Evolutionary conservation across 169 alveolate species (phyloP).

Genomic region (Blepharisma undulans): DNA sequence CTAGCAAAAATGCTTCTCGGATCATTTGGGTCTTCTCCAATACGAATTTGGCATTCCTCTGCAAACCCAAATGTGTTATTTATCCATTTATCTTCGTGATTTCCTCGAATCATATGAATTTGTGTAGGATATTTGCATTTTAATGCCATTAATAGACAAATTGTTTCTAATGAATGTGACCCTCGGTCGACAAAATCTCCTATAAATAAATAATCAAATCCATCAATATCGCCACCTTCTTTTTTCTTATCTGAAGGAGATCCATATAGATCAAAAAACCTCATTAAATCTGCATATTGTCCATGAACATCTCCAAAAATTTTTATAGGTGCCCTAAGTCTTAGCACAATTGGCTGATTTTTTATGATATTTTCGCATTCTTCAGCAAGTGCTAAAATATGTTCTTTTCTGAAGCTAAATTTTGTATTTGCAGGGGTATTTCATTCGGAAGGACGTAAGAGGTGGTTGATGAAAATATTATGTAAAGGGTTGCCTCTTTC

Average conservation of each 20-base stretch:
- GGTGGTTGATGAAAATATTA: conserved; percentile 56
- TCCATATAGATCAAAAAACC: conserved; percentile 92
- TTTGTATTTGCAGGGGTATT: conserved; percentile 38
- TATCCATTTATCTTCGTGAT: conserved; percentile 98
- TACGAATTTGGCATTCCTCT: conserved; percentile 97
- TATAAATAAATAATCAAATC: conserved; percentile 95
- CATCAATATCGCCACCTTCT: conserved; percentile 95
- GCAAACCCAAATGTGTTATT: conserved; percentile 98
- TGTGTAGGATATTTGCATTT: conserved; percentile 96
- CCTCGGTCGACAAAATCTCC: conserved; percentile 99
- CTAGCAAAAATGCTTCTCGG: conserved; percentile 93
- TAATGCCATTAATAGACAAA: conserved; percentile 95
- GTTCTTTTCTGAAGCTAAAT: conserved; percentile 37
- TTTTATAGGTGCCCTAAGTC: conserved; percentile 95
- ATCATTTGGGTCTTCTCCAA: conserved; percentile 95
- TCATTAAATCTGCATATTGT: conserved; percentile 97
- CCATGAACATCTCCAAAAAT: conserved; percentile 99
- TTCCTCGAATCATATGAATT: conserved; percentile 97
- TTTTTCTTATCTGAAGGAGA: conserved; percentile 76
- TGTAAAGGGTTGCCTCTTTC: conserved; percentile 45
- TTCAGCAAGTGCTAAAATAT: conserved; percentile 61
- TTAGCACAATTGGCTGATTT: conserved; percentile 95
- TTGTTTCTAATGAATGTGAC: conserved; percentile 91
- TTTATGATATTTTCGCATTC: conserved; percentile 84
- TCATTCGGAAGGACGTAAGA: conserved; percentile 79